Evolutionary conservation across 306 rosid species (phyloP), one percentile per base, ranked within the genome.

Genomic region (Abrus precatorius): DNA sequence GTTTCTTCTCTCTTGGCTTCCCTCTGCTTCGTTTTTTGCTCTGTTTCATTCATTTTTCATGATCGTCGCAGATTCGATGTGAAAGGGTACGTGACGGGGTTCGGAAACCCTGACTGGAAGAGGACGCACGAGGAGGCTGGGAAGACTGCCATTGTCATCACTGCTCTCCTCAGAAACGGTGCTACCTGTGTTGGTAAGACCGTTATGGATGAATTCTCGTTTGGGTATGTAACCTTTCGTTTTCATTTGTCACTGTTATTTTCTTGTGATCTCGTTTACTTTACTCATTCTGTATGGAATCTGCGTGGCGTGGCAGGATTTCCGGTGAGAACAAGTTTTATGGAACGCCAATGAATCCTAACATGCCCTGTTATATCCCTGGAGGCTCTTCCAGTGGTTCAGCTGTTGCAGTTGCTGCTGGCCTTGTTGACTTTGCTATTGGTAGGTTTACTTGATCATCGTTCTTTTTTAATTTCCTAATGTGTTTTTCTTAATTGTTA

Each of bases 361-460:
- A 65, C 53, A 45, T 65, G 52, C 84, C 90, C 2, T 87, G 88
- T 0, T 85, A 81, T 64, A 77, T 92, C 40, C 94, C 93, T 2
- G 97, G 94, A 49, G 97, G 94, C 47, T 90, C 97, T 56, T 88
- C 91, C 62, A 81, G 93, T 77, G 94, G 94, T 80, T 87, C 97
- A 32, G 94, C 93, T 28, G 97, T 92, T 56, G 91, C 97, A 36
- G 97, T 90, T 87, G 94, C 94, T 30, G 90, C 89, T 32, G 86
- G 85, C 38, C 84, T 92, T n/a, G 91, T 87, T 10, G 97, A 92
- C 82, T 90, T 90, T 27, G 88, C 97, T 56, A 83, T 92, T 55
- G 97, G 97, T 90, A 65, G 78, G 82, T 81, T 84, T 52, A 12
- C 6, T 13, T 40, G 77, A 40, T 55, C 11, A 2, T 34, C 50